phyloP scores from a whole-genome alignment of 345 rosid species.

The Dipteronia sinensis region DNA sequence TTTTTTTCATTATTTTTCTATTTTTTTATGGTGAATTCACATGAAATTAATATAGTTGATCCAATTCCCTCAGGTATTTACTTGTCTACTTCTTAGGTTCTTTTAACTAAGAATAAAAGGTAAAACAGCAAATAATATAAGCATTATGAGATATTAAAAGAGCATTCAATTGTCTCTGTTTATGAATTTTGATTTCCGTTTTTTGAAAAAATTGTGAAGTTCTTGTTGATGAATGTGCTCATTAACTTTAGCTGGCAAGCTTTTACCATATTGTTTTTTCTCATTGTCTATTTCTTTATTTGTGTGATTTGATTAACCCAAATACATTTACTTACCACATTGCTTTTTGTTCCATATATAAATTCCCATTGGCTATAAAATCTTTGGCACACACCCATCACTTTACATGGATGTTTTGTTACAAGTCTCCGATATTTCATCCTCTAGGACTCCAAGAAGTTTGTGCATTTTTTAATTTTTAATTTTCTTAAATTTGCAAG shows the following conservation, averaged over 20 bases:
- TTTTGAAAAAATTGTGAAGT: background rate
- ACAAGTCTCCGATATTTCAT: background rate
- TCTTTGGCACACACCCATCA: background rate
- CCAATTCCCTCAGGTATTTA: background rate
- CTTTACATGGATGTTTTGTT: background rate
- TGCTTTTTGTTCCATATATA: background rate
- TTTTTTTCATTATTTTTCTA: background rate
- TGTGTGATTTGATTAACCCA: background rate
- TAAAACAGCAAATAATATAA: background rate
- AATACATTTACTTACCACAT: background rate
- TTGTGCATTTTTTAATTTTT: too few species aligned
- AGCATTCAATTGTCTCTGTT: background rate
- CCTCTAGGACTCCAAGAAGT: background rate
- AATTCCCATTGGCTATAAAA: background rate
- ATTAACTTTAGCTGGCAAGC: slow-evolving; percentile 8
- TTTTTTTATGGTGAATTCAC: background rate
- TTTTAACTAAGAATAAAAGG: background rate
- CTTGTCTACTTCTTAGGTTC: background rate
- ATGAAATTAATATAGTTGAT: background rate
- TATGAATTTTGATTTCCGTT: background rate
- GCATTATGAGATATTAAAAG: background rate
- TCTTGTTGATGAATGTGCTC: background rate
- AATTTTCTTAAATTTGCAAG: background rate
- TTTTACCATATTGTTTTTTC: background rate
- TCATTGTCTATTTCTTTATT: background rate